Base-by-base conservation (phyloP, 73 alveolate species). In the Tetrahymena borealis region DNA sequence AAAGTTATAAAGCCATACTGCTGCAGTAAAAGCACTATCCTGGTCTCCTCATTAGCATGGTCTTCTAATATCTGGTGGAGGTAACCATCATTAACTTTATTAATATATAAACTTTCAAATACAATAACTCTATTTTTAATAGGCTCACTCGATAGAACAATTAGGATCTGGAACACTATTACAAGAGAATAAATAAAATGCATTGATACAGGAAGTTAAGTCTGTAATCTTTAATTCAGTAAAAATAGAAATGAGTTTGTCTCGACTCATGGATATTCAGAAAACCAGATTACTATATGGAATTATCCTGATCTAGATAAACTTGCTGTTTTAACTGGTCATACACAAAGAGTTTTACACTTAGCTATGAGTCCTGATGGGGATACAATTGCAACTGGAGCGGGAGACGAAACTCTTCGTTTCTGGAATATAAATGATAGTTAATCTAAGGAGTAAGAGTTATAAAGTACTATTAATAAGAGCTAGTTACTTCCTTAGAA, bases 351-450 rank as follows among this genome's bases (percentile, higher is more conserved):
- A 91, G 99, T 99, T 9, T 96, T 99, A 31, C 98, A 98, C 95
- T 91, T 98, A 95, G 99, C 99, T 9, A 97, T 98, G 96, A 96
- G 99, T 24, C 99, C 99, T 16, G 99, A 99, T 94, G 99, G 99
- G 33, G 99, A 98, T 91, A 98, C 97, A n/a, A 94, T 97, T 13
- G 99, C 95, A 28, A 98, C 99, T 11, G 99, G 99, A 8, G 99
- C 99, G 5, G 99, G 99, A 7, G 99, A 99, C 95, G 99, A 99
- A 94, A 99, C 99, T 33, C 94, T 99, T 15, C 96, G 99, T 95
- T 99, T 99, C 94, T 99, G 99, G 99, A 98, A 99, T 90, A 99
- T 98, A 93, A 60, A 60, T 20, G 85, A 60, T 60, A 60, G 85
- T 18, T 9, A 60, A n/a, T 60, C 85, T 15, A 60, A 60, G 10